Base-by-base conservation (phyloP, 768 basidiomycete species). In the Leccinum rimulosum region DNA sequence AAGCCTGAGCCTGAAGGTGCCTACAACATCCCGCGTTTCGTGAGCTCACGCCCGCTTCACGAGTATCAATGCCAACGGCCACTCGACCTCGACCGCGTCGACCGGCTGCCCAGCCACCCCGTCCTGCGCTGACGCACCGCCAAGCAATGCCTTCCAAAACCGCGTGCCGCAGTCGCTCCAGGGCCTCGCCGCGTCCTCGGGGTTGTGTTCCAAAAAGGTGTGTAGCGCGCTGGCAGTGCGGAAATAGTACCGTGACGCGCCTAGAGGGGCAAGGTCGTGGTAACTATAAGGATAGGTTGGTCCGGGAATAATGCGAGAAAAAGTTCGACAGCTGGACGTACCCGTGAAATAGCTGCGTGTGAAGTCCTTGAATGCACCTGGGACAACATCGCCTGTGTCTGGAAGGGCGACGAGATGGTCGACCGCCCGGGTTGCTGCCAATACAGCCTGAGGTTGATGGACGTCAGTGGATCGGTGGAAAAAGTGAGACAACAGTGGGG, bases 381-480 rank as follows among this genome's bases (percentile, higher is more conserved):
- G 69, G 47, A 74, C 65, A 52, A 78, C 63, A 9, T 64, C 60
- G 0, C 63, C 64, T 4, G 87, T 82, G 45, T 81, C 79, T 0
- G 87, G 89, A n/a, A 93, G 80, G 33, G 84, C 84, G 7, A 84
- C 77, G 3, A 94, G 81, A 66, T 89, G 84, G 7, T 86, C 0
- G 82, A 82, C 14, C 93, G 80, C 15, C 93, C 92, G 0, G 93
- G 92, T 30, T 87, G 84, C 64, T 93, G 82, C 82, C 91, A 94
- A 68, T 91, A 82, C 1, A 25, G 25, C 25, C 25, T 25, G 25
- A 84, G 82, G 1, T 91, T 91, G 6, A 91, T 69, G 45, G 84
- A 84, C 38, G 75, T 80, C 10, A 57, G 52, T 2, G 77, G 79
- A 62, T 88, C 82, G 4, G 66, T 87, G 86, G 2, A 82, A 78